Evolutionary conservation across 257 asterid genomes (phyloP), one percentile per base, ranked within the genome.

Genomic region (Solanum pinnatisectum): DNA sequence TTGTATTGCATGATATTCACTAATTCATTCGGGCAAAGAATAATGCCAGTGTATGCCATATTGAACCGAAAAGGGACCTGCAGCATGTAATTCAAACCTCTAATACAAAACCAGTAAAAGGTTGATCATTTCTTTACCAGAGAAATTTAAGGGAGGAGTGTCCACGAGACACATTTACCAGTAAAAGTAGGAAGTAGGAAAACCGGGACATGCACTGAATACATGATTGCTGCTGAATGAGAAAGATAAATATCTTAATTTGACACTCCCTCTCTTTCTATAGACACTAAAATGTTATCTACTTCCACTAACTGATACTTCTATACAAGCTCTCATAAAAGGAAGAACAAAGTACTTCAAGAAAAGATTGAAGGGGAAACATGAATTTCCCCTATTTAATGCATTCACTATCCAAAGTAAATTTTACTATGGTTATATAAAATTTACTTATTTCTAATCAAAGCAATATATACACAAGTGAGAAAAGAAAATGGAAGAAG

Each of bases 381-480:
- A 81, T 81, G 85, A n/a, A 49, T 46, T 30, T 81, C 36, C 70
- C 27, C 67, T 81, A 44, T 81, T 79, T 81, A 46, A 27, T 81
- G 40, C 30, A 81, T 81, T 37, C 39, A 81, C 23, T 81, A 10
- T 27, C 83, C 32, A 13, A 86, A 30, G 79, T 18, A 74, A 86
- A 42, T 35, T 15, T 25, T 44, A 27, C 22, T 42, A 40, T 70
- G 67, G 8, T 42, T 72, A 44, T 14, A 42, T 2, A 36, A 86
- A 35, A 49, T 52, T 67, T 63, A 67, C 27, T 44, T 49, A 76
- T 20, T 87, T 90, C 90, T 46, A 87, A 86, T 40, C 82, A 84
- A 88, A 84, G 77, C 86, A 82, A 86, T 83, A 72, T 81, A 74
- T 6, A 52, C 76, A 88, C 63, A 83, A n/a, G 83, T 42, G 46